These are phyloP conservation scores for Nectriaceae sp. DNA, from an alignment of 2,329 filamentous ascomycete species.

Conservation along the genomic window DNA sequence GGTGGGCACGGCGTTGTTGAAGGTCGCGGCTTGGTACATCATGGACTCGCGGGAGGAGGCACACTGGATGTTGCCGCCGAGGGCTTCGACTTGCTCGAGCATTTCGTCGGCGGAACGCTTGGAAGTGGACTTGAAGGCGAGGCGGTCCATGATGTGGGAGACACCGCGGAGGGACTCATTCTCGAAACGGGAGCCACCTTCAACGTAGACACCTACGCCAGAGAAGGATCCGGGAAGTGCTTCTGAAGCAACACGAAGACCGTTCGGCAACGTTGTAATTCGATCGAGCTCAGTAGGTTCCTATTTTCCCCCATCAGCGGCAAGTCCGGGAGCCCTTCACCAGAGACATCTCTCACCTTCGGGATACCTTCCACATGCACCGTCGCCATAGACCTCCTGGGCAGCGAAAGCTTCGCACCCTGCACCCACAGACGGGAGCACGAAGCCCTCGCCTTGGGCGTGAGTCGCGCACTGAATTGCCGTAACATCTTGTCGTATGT, in stretches of 20 bases:
- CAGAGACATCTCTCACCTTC: slow-evolving; percentile 26
- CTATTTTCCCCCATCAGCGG: slow-evolving; percentile 22
- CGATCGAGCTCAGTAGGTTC: slow-evolving; percentile 86
- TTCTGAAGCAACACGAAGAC: slow-evolving; percentile 91
- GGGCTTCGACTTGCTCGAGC: slow-evolving; percentile 80
- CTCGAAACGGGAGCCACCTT: slow-evolving; percentile 93
- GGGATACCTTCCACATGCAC: slow-evolving; percentile 38
- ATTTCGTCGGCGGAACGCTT: slow-evolving; percentile 76
- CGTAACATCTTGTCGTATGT: slow-evolving; percentile 34
- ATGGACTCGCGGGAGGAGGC: slow-evolving; percentile 92
- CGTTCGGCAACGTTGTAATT: slow-evolving; percentile 88
- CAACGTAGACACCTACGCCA: slow-evolving; percentile 92
- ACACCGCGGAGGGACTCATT: slow-evolving; percentile 81
- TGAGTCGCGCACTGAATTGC: slow-evolving; percentile 36
- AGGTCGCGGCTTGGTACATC: slow-evolving; percentile 98
- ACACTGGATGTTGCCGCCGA: slow-evolving; percentile 96
- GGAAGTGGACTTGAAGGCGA: slow-evolving; percentile 90
- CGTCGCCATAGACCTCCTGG: slow-evolving; percentile 34
- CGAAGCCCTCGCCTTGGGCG: slow-evolving; percentile 26
- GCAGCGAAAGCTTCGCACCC: slow-evolving; percentile 21
- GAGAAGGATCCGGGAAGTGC: slow-evolving; percentile 93
- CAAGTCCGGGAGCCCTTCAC: neutral
- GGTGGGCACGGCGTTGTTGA: slow-evolving; percentile 86
- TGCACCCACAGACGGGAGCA: slow-evolving; percentile 26
- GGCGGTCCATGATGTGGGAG: slow-evolving; percentile 92